Evolutionary conservation across 306 rosid genomes (phyloP).

Genomic region (Datisca glomerata): DNA sequence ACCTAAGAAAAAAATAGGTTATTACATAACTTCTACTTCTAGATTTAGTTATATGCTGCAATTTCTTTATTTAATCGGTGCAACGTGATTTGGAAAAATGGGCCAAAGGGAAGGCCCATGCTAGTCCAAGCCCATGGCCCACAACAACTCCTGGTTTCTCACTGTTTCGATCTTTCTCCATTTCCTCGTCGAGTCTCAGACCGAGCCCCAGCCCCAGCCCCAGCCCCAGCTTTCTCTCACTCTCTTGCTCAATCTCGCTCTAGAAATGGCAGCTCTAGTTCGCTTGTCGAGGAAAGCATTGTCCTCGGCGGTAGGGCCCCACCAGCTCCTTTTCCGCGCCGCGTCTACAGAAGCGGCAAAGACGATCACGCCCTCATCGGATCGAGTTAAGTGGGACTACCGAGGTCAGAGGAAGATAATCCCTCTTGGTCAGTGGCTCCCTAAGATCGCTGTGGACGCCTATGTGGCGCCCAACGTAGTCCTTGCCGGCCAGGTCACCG

Average conservation of each 20-base stretch:
- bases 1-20: no score
- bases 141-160: no score
- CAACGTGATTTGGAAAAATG: no score
- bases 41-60: no score
- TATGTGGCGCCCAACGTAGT: slow-evolving; percentile 98
- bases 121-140: no score
- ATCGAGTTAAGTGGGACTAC: slow-evolving; percentile 96
- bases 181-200: slow-evolving; percentile 15
- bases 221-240: slow-evolving; percentile 3
- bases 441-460: slow-evolving; percentile 90
- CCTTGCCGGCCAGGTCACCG: slow-evolving; percentile 91
- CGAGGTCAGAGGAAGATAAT: slow-evolving; percentile 91
- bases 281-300: slow-evolving; percentile 65
- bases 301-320: slow-evolving; percentile 16
- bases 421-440: slow-evolving; percentile 92
- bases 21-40: no score
- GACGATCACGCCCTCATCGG: slow-evolving; percentile 40
- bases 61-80: no score
- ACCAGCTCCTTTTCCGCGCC: slow-evolving; percentile 24
- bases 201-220: slow-evolving; percentile 8
- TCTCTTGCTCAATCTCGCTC: slow-evolving; percentile 8
- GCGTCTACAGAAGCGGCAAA: slow-evolving; percentile 45
- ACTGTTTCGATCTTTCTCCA: slow-evolving; percentile 2
- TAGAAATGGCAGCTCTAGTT: slow-evolving; percentile 42
- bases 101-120: no score